Conservation (phyloP, 2,329 filamentous ascomycete genomes). For the Colletotrichum zoysiae region DNA sequence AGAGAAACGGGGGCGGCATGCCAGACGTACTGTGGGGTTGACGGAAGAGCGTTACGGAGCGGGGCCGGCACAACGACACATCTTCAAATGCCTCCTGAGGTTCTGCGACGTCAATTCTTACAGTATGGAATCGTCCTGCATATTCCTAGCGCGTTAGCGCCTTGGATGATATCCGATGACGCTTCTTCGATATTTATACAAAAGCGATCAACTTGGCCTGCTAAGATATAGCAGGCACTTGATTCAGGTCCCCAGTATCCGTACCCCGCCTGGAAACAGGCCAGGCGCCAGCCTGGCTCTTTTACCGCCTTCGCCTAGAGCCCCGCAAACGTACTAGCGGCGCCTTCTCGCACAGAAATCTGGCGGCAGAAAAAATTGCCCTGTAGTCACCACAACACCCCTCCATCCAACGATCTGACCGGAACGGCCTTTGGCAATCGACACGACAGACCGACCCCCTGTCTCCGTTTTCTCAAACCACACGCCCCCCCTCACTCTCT, state of each 20-base stretch:
- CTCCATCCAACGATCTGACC: constrained; percentile 35
- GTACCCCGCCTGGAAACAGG: constrained; percentile 10
- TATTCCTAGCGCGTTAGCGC: background rate
- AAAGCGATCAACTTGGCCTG: background rate
- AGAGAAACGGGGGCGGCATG: constrained; percentile 8
- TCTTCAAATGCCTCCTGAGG: background rate
- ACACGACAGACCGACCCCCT: constrained; percentile 41
- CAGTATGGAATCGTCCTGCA: background rate
- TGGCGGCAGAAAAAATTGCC: constrained; percentile 39
- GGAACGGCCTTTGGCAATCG: constrained; percentile 35
- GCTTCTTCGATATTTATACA: background rate
- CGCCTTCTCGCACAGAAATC: constrained; percentile 39
- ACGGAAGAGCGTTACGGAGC: constrained; percentile 1
- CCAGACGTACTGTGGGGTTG: constrained; percentile 4
- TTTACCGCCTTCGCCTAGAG: constrained; percentile 57
- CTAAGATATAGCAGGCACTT: background rate
- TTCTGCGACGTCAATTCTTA: background rate
- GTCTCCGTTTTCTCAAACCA: constrained; percentile 39
- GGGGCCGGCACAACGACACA: constrained; percentile 22
- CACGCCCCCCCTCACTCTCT: constrained; percentile 32
- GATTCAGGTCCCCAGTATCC: too few species aligned
- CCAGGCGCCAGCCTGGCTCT: background rate
- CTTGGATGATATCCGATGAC: accelerated
- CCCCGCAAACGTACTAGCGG: constrained; percentile 43
- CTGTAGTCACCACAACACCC: constrained; percentile 32